A percentile compares a stretch with the other conserved stretches of the same genome.
These are phyloP conservation scores for Rhodosporidiobolus odoratus DNA, from an alignment of 768 basidiomycete species.

Conservation along the genomic window DNA sequence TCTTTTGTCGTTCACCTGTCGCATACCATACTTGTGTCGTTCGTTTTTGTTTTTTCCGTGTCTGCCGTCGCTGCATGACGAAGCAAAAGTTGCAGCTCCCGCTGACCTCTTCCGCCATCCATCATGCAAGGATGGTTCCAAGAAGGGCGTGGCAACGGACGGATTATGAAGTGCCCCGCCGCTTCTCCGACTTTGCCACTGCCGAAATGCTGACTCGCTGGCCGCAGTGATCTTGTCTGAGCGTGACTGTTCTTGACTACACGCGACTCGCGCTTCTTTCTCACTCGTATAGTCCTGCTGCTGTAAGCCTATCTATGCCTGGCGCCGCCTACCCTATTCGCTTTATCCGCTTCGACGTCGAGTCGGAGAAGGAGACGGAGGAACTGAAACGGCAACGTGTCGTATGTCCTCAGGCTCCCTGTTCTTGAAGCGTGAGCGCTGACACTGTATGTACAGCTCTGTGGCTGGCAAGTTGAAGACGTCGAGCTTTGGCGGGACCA, in stretches of 20 bases:
- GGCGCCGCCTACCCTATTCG: background rate
- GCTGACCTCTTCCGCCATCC: no score
- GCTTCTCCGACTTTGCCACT: no score
- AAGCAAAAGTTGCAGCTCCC: no score
- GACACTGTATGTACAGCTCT: slow-evolving; percentile 1
- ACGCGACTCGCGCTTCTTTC: background rate
- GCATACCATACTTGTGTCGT: background rate
- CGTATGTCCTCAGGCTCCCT: background rate
- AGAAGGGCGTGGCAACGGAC: no score
- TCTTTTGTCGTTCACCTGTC: background rate
- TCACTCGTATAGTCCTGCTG: background rate
- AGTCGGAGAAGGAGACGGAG: no score
- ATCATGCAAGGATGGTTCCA: no score
- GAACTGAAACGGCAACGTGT: no score
- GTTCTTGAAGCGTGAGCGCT: background rate
- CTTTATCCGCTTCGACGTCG: background rate
- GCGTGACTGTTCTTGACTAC: background rate
- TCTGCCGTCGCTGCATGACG: no score
- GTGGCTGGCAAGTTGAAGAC: slow-evolving; percentile 15
- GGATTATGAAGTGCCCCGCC: no score
- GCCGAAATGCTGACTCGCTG: no score
- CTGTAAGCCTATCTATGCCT: no score
- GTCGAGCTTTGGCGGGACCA: slow-evolving; percentile 18
- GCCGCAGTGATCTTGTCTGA: no score
- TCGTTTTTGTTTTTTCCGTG: background rate